phyloP scores from a whole-genome alignment of 345 rosid genomes.

The Dovyalis caffra region DNA sequence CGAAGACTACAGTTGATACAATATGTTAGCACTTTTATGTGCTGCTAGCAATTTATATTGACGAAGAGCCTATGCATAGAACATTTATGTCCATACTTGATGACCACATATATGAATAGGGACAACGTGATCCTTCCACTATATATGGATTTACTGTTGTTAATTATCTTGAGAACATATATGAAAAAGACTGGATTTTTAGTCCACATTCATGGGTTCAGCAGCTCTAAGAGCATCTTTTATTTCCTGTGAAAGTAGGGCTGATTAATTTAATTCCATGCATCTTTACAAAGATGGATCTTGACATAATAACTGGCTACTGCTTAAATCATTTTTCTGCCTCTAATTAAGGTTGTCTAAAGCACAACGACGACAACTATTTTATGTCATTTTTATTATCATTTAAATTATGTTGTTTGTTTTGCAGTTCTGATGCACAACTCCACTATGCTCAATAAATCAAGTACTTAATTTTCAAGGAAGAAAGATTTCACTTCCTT shows the following conservation, averaged over 20 bases:
- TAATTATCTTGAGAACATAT: neutral
- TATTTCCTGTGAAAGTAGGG: no score
- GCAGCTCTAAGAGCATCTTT: neutral
- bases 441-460: conserved; percentile 17
- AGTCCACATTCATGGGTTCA: conserved; percentile 24
- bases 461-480: conserved; percentile 1
- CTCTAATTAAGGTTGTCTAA: no score
- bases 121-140: conserved; percentile 13
- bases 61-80: neutral
- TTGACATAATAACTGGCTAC: no score
- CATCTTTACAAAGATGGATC: no score
- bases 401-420: neutral
- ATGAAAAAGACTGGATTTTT: neutral
- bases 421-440: neutral
- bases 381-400: no score
- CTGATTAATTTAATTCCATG: no score
- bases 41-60: no score
- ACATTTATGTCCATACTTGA: neutral
- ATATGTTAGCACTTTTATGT: no score
- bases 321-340: no score
- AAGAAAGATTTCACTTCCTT: neutral
- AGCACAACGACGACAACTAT: no score
- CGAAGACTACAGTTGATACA: neutral
- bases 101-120: no score
- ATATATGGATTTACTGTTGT: neutral